Evolutionary conservation across 2,329 filamentous ascomycete species (phyloP).

Genomic region (Phoma sp.): DNA sequence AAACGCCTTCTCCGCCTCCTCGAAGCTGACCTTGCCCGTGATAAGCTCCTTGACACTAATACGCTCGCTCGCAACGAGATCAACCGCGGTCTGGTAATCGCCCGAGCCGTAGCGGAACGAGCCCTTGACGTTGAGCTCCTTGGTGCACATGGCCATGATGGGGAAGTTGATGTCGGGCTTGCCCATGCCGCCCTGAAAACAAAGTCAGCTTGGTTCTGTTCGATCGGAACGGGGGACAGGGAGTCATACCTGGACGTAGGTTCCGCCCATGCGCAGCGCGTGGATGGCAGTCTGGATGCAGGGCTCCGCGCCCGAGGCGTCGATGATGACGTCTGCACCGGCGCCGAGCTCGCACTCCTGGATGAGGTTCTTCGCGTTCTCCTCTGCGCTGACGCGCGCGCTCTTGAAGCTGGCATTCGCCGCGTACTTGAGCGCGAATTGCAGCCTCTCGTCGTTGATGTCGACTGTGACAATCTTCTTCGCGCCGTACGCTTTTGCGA

Average conservation of each 20-base stretch:
- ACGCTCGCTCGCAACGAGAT: conserved; percentile 73
- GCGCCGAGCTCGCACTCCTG: conserved; percentile 65
- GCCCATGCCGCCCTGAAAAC: conserved; percentile 72
- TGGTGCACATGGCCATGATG: conserved; percentile 86
- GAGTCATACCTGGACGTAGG: conserved; percentile 53
- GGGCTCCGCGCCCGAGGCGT: conserved; percentile 56
- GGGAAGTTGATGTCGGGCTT: conserved; percentile 86
- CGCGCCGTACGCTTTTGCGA: conserved; percentile 85
- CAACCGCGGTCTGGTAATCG: conserved; percentile 84
- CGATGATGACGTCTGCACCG: conserved; percentile 57
- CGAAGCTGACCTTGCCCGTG: conserved; percentile 76
- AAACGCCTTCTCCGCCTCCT: conserved; percentile 85
- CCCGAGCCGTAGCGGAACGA: conserved; percentile 89
- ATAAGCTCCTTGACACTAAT: conserved; percentile 80
- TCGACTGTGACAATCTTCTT: conserved; percentile 84
- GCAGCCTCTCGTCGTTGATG: conserved; percentile 78
- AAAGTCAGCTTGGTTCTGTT: neutral
- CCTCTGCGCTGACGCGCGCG: conserved; percentile 64
- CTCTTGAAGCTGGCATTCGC: conserved; percentile 71
- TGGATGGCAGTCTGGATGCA: conserved; percentile 58
- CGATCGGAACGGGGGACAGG: too few species aligned
- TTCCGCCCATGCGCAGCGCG: conserved; percentile 55
- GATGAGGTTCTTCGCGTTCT: conserved; percentile 75
- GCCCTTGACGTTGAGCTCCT: conserved; percentile 85
- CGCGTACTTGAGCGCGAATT: conserved; percentile 76